Base-by-base conservation (phyloP, 257 asterid species). In the Apocynum venetum region DNA sequence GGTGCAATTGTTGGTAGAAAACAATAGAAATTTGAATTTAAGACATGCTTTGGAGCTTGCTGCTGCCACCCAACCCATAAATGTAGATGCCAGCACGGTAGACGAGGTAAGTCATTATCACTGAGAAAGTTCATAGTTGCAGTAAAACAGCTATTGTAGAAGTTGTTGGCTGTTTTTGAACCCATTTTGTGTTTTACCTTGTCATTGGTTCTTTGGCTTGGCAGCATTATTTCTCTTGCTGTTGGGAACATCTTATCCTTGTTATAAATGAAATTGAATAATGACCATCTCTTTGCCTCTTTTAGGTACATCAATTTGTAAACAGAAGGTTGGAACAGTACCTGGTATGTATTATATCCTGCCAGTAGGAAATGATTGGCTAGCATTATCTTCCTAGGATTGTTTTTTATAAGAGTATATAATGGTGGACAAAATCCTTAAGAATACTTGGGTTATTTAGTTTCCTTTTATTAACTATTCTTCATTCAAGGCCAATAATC, bases 1-100 rank as follows among this genome's bases (percentile, higher is more conserved):
- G 98, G 98, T 95, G 80, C 99, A 95, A 85, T 88, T 95, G 75
- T 76, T 95, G 81, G 92, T 92, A 2, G 98, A 91, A 82, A 90
- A 89, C 73, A 73, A 90, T 66, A 85, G 80, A 73, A 89, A 95
- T 81, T 79, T 95, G 92, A 96, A 93, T 82, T 85, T 95, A 77
- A 88, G 90, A 79, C 85, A 77, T 77, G 90, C 96, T 79, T 86
- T 95, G 83, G 93, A 85, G 78, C 92, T 95, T 86, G 96, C 99
- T 84, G 97, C 98, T 55, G 87, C 94, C 82, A 86, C 89, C 80
- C 99, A 92, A 83, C 98, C 99, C 78, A 59, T 92, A 75, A 83
- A 86, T 82, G 95, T 95, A 59, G 92, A 90, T 80, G 70, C 79
- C 40, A 83, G 79, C 83, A 88, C 87, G 79, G 86, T 95, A 53